phyloP scores from a whole-genome alignment of 306 rosid genomes.

The Clitoria ternatea region DNA sequence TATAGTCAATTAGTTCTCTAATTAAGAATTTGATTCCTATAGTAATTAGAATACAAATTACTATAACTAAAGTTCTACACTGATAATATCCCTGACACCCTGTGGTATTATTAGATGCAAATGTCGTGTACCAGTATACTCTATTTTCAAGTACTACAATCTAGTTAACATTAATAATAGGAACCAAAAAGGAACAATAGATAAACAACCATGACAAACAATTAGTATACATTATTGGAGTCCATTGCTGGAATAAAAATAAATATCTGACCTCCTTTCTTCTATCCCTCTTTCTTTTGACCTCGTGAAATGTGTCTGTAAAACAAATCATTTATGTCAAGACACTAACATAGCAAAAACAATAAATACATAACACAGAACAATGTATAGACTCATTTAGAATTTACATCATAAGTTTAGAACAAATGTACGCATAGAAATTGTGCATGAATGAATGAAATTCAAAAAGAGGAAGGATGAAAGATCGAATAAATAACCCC shows the following conservation, averaged over 20 bases:
- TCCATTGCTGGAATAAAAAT: conserved; percentile 17
- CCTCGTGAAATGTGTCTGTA: conserved; percentile 90
- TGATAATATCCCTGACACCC: not conserved
- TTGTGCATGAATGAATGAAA: not conserved
- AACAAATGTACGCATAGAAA: not conserved
- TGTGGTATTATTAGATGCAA: conserved; percentile 7
- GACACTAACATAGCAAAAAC: not conserved
- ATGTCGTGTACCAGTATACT: not conserved
- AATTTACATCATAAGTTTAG: conserved; percentile 4
- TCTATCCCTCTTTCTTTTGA: conserved; percentile 80
- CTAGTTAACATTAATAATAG: conserved; percentile 17
- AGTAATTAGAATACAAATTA: not conserved
- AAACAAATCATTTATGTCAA: conserved; percentile 20
- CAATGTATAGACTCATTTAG: not conserved
- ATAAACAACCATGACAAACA: conserved; percentile 3
- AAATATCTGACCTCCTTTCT: conserved; percentile 73
- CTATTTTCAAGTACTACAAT: conserved; percentile 3
- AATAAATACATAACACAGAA: conserved; percentile 6
- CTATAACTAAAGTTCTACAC: not conserved
- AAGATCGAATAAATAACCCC: conserved; percentile 12
- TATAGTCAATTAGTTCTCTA: not conserved
- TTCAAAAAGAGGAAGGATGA: not conserved
- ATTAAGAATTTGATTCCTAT: not conserved
- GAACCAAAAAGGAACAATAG: conserved; percentile 7
- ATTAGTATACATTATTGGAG: not conserved